Conservation (phyloP, 169 alveolate species). For the Pseudocohnilembus persalinus region DNA sequence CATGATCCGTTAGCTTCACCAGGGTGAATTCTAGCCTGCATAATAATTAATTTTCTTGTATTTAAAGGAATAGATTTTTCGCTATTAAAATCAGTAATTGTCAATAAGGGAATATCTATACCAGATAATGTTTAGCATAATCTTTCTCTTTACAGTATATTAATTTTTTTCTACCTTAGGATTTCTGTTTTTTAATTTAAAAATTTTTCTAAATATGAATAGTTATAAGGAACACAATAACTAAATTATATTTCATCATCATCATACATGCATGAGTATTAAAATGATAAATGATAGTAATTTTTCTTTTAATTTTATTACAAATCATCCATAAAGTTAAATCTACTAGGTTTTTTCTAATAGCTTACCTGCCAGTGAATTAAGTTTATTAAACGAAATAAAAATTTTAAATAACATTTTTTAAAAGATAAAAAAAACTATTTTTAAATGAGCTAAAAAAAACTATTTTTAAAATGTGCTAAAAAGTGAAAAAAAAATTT, state of each 20-base stretch:
- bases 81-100: neutral
- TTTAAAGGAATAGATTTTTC: neutral
- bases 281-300: neutral
- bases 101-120: neutral
- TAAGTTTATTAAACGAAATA: too few species aligned
- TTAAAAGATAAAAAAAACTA: too few species aligned
- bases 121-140: neutral
- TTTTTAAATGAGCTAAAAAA: too few species aligned
- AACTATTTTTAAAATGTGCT: too few species aligned
- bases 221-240: neutral
- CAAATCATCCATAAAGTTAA: too few species aligned
- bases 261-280: neutral
- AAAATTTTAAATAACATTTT: too few species aligned
- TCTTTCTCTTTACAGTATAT: too few species aligned
- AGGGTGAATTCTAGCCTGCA: constrained; percentile 91
- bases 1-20: constrained; percentile 87
- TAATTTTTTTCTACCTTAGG: neutral
- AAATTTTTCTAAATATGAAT: neutral
- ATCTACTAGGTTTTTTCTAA: neutral
- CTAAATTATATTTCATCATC: neutral
- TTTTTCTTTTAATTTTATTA: neutral
- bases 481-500: constrained; percentile 42
- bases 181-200: neutral
- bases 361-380: neutral
- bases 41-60: constrained; percentile 61